Evolutionary conservation across 1,139 yeast genomes (phyloP).

Genomic region (Nakaseomyces glabratus): DNA sequence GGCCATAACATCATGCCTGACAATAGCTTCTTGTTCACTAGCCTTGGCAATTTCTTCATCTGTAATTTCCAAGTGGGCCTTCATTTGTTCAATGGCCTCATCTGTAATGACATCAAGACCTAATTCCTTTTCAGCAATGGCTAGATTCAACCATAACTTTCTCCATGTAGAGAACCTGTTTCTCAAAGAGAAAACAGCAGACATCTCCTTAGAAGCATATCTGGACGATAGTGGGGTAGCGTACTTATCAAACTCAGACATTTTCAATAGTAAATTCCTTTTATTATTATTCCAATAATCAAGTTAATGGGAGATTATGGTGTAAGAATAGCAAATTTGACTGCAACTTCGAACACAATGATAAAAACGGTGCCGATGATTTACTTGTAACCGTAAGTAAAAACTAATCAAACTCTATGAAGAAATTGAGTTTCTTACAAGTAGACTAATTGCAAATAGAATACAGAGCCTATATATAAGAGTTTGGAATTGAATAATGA

Average conservation of each 20-base stretch:
- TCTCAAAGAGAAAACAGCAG: conserved; percentile 80
- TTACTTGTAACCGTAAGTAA: too few species aligned
- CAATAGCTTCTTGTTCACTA: conserved; percentile 89
- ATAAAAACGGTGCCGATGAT: too few species aligned
- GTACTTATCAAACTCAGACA: conserved; percentile 59
- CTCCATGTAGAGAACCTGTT: conserved; percentile 98
- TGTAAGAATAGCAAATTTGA: too few species aligned
- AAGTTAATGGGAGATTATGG: too few species aligned
- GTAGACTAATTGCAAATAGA: too few species aligned
- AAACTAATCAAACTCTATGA: too few species aligned
- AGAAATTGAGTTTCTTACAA: too few species aligned
- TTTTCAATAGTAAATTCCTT: too few species aligned
- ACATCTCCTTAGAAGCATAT: conserved; percentile 97
- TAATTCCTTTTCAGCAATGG: conserved; percentile 88
- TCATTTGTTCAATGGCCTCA: conserved; percentile 85
- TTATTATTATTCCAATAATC: too few species aligned
- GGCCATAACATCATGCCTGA: conserved; percentile 99
- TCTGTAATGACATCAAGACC: conserved; percentile 80
- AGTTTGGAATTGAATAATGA: too few species aligned
- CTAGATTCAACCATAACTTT: conserved; percentile 90
- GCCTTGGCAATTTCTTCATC: conserved; percentile 91
- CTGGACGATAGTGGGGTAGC: conserved; percentile 91
- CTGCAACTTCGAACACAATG: too few species aligned
- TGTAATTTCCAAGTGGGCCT: conserved; percentile 65
- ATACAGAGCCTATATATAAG: too few species aligned